A percentile compares a stretch with the other conserved stretches of the same genome.
phyloP scores from a whole-genome alignment of 2,329 filamentous ascomycete genomes.

The Paecilomyces fulvus region DNA sequence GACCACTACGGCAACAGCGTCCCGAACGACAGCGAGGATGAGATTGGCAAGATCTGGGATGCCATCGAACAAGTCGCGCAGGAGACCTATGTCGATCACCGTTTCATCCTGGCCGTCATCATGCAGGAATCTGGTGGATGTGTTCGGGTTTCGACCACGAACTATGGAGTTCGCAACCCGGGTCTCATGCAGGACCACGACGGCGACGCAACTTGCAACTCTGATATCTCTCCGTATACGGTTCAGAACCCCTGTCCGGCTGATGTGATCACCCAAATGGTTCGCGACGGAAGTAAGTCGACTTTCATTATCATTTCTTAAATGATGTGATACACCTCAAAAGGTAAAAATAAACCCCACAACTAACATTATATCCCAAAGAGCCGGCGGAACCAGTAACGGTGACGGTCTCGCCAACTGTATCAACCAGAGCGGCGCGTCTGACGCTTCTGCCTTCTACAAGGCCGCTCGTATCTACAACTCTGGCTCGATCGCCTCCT shows the following conservation, averaged over 20 bases:
- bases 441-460: constrained; percentile 9
- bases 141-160: constrained; percentile 16
- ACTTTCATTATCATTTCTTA: not conserved
- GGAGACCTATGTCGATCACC: constrained; percentile 16
- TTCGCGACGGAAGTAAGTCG: constrained; percentile 24
- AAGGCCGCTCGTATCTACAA: constrained; percentile 28
- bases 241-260: constrained; percentile 17
- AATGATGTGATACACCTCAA: not conserved
- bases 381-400: constrained; percentile 20
- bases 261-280: constrained; percentile 27
- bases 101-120: constrained; percentile 25
- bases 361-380: not conserved
- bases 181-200: constrained; percentile 32
- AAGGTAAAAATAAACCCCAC: constrained; percentile 2
- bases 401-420: constrained; percentile 29
- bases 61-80: constrained; percentile 15
- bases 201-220: constrained; percentile 30
- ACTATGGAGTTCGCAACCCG: constrained; percentile 8
- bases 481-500: constrained; percentile 20
- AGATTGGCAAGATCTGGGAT: constrained; percentile 1
- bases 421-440: constrained; percentile 15
- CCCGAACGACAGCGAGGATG: constrained; percentile 1
- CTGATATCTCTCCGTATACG: constrained; percentile 1
- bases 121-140: constrained; percentile 24
- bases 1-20: not conserved